Percentiles rank a stretch among this genome's conserved stretches.
These are phyloP conservation scores for Artemisia annua DNA, from an alignment of 129 eudicot genomes.

Conservation along the genomic window DNA sequence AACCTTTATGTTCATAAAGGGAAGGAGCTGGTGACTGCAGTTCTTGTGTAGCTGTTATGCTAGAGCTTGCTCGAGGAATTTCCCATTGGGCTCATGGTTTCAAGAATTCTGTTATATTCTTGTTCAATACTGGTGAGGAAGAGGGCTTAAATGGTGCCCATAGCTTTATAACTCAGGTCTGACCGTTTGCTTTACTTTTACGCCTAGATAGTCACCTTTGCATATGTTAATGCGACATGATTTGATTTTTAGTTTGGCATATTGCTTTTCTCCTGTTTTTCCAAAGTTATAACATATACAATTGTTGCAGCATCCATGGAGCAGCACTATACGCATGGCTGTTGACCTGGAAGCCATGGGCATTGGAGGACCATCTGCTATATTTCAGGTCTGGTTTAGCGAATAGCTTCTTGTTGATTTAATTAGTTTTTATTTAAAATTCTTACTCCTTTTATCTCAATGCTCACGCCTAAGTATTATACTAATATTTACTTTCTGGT, in stretches of 20 bases:
- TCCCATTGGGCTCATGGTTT: conserved; percentile 98
- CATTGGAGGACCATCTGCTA: conserved; percentile 79
- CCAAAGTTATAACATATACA: conserved; percentile 30
- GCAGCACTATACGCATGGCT: conserved; percentile 71
- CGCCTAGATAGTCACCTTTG: background rate
- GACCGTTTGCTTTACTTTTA: background rate
- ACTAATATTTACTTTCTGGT: too few relatives aligned
- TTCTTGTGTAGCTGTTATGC: conserved; percentile 94
- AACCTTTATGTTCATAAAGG: conserved; percentile 42
- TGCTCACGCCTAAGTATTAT: too few relatives aligned
- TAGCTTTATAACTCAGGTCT: conserved; percentile 96
- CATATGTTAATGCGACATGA: background rate
- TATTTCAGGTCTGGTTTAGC: conserved; percentile 61
- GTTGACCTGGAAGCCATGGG: conserved; percentile 94
- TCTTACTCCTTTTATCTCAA: too few relatives aligned
- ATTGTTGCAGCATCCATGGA: conserved; percentile 66
- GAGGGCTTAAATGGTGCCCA: conserved; percentile 97
- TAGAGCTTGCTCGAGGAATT: conserved; percentile 91
- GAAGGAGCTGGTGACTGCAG: conserved; percentile 99
- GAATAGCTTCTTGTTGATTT: too few relatives aligned
- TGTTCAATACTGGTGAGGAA: conserved; percentile 95
- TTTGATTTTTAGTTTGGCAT: background rate
- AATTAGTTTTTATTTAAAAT: too few relatives aligned
- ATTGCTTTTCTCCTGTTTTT: background rate
- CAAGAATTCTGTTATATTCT: conserved; percentile 77